Percentiles rank a stretch among this genome's conserved stretches.
Conservation (phyloP, 768 basidiomycete species). For the Podaxis sp. region DNA sequence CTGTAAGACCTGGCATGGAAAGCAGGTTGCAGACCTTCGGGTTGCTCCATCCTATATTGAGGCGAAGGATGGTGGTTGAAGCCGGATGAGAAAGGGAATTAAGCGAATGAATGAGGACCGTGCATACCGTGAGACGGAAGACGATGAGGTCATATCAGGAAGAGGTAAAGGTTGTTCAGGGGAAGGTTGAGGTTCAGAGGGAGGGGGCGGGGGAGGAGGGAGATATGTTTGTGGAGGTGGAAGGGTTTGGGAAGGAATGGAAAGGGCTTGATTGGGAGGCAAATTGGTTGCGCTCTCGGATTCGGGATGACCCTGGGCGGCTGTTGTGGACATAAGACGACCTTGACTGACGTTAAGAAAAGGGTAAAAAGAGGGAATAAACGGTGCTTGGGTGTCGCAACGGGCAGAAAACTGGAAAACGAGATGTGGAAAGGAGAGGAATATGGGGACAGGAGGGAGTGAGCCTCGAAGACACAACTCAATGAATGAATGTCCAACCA, state of each 20-base stretch:
- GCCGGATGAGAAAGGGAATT: neutral
- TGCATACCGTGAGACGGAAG: slow-evolving; percentile 15
- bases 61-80: slow-evolving; percentile 7
- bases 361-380: neutral
- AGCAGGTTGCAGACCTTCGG: slow-evolving; percentile 20
- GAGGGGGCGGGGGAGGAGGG: neutral
- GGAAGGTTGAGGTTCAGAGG: neutral
- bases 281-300: slow-evolving; percentile 16
- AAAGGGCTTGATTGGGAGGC: slow-evolving; percentile 13
- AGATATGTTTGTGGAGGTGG: slow-evolving; percentile 9
- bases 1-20: slow-evolving; percentile 27
- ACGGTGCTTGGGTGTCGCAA: neutral
- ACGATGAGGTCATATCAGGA: slow-evolving; percentile 16
- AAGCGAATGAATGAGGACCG: neutral
- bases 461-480: neutral
- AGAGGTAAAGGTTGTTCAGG: slow-evolving; percentile 2
- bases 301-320: slow-evolving; percentile 15
- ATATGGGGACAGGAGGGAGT: neutral
- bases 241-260: slow-evolving; percentile 14
- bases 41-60: slow-evolving; percentile 18
- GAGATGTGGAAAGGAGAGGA: neutral
- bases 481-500: slow-evolving; percentile 10
- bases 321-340: slow-evolving; percentile 9
- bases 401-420: neutral
- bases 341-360: neutral